Evolutionary conservation across 306 rosid species (phyloP).

Genomic region (Prinsepia uniflora): DNA sequence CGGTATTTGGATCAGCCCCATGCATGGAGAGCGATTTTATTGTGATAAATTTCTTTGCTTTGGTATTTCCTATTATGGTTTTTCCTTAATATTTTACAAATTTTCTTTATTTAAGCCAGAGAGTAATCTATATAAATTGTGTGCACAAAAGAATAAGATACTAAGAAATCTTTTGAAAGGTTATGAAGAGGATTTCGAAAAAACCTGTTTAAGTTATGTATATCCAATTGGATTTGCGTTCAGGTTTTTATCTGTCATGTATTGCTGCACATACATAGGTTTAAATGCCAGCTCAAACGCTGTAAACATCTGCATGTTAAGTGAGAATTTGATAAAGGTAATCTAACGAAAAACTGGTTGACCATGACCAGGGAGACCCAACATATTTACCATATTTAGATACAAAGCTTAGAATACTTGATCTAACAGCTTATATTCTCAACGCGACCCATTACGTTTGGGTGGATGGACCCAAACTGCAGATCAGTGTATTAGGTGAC

Average conservation of each 20-base stretch:
- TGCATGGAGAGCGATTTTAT: slow-evolving; percentile 62
- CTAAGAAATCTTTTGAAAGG: neutral
- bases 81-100: no score
- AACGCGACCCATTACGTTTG: neutral
- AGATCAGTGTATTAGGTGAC: neutral
- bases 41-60: slow-evolving; percentile 74
- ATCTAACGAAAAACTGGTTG: no score
- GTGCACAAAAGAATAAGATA: neutral
- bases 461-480: neutral
- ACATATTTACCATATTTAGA: neutral
- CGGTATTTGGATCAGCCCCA: slow-evolving; percentile 53
- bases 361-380: neutral
- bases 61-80: slow-evolving; percentile 40
- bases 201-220: neutral
- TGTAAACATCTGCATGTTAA: neutral
- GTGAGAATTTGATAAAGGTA: no score
- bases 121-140: no score
- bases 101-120: no score
- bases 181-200: neutral
- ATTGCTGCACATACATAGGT: neutral
- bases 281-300: neutral
- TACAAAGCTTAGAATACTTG: neutral
- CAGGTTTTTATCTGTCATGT: neutral
- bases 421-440: neutral
- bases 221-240: neutral